Evolutionary conservation across 352 stramenopile species (phyloP), one percentile per base, ranked within the genome.

Genomic region (Phytophthora uliginosa): DNA sequence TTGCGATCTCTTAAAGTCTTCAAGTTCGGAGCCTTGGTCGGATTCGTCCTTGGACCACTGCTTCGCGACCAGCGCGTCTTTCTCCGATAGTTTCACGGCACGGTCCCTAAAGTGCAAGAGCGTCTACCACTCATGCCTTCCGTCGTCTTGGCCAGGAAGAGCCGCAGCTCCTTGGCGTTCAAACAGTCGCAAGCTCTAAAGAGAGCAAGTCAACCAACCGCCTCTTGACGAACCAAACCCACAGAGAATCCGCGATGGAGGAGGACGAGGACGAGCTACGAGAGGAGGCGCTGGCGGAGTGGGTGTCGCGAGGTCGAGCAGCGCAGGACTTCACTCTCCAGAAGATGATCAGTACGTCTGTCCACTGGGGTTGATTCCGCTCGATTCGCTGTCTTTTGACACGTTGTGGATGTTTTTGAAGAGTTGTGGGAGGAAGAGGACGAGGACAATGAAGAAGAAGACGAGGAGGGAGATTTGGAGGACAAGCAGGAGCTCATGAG

Each of bases 231-330:
- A 31, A 31, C 4, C n/a, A n/a, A n/a, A n/a, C n/a, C n/a, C n/a
- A 31, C 28, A 31, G 3, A 7, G 28, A 31, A 31, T 5, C 28
- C 28, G 7, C 36, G 20, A 71, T 72, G 34, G 24, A 73, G 20
- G 59, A 78, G 28, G 72, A 81, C 10, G 81, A 87, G 57, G 61
- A 80, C n/a, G 69, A 91, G 69, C 70, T 95, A 7, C 76, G 88
- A 56, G 82, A 94, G 66, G 88, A 95, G 55, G 88, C 88, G 4
- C 70, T 93, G 59, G 82, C 79, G 17, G 88, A 95, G 64, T 95
- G 88, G 88, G 77, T 95, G 47, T 71, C 83, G 36, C 82, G 86
- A 51, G 86, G 88, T 15, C 77, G 84, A 50, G 53, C 73, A 5
- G 77, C 85, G 28, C 80, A 84, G 52, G 88, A 94, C 53, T 95